Evolutionary conservation across 805 yeast species (phyloP), one percentile per base, ranked within the genome.

Genomic region (Millerozyma acaciae): DNA sequence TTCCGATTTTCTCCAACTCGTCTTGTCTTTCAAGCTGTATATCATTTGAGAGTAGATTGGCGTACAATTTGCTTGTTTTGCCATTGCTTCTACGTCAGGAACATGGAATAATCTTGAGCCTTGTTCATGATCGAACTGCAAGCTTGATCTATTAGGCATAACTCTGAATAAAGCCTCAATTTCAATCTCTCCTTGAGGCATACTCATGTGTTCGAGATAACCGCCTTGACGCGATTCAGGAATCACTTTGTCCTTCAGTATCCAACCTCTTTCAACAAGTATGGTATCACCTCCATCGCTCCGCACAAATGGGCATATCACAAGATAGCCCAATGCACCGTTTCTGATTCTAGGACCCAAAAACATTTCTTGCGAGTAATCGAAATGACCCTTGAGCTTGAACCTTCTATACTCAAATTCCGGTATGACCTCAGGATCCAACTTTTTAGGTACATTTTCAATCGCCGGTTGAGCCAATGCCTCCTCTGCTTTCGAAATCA

Each of bases 241-340:
- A 54, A 60, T 57, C 34, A 76, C 75, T 40, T 76, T 76, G 9
- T 77, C 84, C 44, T 83, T 87, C 16, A 76, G 63, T 28, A 93
- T 77, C 95, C 97, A 93, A 10, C 98, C 98, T 44, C 98, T 74
- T 54, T 86, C 94, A 18, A 93, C 73, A 34, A 93, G 63, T 12
- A 93, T 65, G 33, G 84, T 89, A 30, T 80, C 74, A 2, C 88
- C 93, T 16, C 87, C 84, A 40, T 76, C 78, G 4, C 76, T 64
- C 39, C 95, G 75, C 16, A 77, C 72, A 48, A 93, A 76, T 8
- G 98, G 97, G 5, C 94, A 82, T 19, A 84, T 76, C 5, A 90
- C 70, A 16, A 75, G 60, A 55, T 85, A 93, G 1, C 98, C 98
- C 36, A 78, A 73, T 42, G 67, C 64, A 4, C 69, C 71, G 40